These are phyloP conservation scores for Sapria himalayana DNA, from an alignment of 345 rosid genomes.

Conservation along the genomic window DNA sequence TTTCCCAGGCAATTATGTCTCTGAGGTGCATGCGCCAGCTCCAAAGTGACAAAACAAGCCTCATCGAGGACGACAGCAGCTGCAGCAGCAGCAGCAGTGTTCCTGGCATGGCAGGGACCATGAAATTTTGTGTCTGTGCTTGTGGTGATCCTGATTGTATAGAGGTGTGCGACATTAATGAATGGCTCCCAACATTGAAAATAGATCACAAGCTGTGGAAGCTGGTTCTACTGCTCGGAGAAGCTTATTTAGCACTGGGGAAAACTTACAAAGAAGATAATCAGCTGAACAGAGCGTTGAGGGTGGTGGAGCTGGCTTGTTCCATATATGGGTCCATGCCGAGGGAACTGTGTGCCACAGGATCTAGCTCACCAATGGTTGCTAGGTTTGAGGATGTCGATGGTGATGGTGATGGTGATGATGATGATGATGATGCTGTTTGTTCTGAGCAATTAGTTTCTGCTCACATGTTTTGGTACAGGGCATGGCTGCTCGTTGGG, in stretches of 20 bases:
- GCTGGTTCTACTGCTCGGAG: slow-evolving; percentile 89
- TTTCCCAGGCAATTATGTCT: slow-evolving; percentile 92
- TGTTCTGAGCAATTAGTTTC: slow-evolving; percentile 35
- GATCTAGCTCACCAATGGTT: slow-evolving; percentile 54
- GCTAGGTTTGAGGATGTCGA: slow-evolving; percentile 10
- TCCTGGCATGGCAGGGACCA: too few species aligned
- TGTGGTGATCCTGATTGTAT: slow-evolving; percentile 96
- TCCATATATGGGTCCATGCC: slow-evolving; percentile 91
- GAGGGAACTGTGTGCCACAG: slow-evolving; percentile 37
- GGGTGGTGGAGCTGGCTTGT: slow-evolving; percentile 68
- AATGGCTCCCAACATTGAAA: slow-evolving; percentile 84
- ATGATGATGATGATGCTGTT: slow-evolving; percentile 15
- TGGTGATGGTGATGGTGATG: slow-evolving; percentile 14
- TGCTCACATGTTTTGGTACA: slow-evolving; percentile 65
- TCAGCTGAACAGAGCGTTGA: slow-evolving; percentile 62
- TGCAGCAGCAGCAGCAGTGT: slow-evolving; percentile 17
- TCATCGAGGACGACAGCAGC: slow-evolving; percentile 15
- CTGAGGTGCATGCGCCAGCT: slow-evolving; percentile 79
- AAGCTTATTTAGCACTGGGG: slow-evolving; percentile 74
- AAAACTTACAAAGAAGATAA: slow-evolving; percentile 69
- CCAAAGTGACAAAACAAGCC: slow-evolving; percentile 20
- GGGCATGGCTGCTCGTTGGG: slow-evolving; percentile 78
- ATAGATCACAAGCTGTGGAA: slow-evolving; percentile 78
- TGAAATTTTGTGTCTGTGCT: slow-evolving; percentile 58
- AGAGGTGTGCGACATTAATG: slow-evolving; percentile 84